phyloP scores from a whole-genome alignment of 768 basidiomycete genomes.

The Coprinellus micaceus region DNA sequence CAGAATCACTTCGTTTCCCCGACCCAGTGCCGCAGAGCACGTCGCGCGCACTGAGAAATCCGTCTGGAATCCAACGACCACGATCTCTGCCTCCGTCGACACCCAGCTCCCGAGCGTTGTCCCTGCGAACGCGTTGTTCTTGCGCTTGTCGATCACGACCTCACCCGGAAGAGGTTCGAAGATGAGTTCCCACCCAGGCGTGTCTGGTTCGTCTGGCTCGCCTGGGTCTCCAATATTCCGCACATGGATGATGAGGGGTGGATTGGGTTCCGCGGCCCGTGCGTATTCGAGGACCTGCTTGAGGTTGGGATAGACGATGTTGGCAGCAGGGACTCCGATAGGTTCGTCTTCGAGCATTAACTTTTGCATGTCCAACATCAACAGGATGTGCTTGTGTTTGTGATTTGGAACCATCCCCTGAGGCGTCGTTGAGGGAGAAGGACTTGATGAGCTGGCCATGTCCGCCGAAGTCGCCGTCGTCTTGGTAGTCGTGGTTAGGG shows the following conservation, averaged over 20 bases:
- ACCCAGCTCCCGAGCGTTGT: conserved; percentile 51
- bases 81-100: conserved; percentile 52
- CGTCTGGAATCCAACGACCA: conserved; percentile 65
- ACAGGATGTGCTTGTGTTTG: conserved; percentile 40
- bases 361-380: conserved; percentile 57
- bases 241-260: conserved; percentile 62
- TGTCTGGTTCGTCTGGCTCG: conserved; percentile 55
- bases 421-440: not conserved
- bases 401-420: not conserved
- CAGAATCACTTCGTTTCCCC: conserved; percentile 65
- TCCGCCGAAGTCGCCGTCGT: too few relatives aligned
- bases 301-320: conserved; percentile 45
- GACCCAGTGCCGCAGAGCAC: conserved; percentile 56
- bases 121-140: conserved; percentile 68
- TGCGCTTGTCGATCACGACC: conserved; percentile 58
- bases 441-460: not conserved
- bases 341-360: conserved; percentile 46
- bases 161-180: conserved; percentile 50
- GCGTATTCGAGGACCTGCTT: conserved; percentile 45
- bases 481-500: too few relatives aligned
- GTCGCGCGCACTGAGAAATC: conserved; percentile 60
- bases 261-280: conserved; percentile 37
- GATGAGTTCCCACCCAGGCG: conserved; percentile 60
- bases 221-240: conserved; percentile 61
- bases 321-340: conserved; percentile 47